Evolutionary conservation across 371 early-diverging fungal species (phyloP).

Genomic region (Actinomortierella wolfii): DNA sequence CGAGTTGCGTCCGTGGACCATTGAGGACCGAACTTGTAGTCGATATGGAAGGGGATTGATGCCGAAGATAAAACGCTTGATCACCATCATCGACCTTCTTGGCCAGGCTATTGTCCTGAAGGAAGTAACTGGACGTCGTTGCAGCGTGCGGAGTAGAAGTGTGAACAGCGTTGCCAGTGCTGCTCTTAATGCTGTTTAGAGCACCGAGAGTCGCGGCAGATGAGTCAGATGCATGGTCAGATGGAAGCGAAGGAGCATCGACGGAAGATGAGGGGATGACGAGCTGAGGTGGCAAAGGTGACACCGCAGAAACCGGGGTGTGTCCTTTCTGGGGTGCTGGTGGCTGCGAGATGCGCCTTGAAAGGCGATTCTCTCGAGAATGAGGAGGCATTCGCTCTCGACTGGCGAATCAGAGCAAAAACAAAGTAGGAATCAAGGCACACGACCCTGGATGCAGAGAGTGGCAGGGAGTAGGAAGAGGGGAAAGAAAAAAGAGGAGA

Average conservation of each 20-base stretch:
- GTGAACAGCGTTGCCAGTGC: too few relatives aligned
- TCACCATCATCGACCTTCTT: neutral
- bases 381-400: conserved; percentile 15
- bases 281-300: conserved; percentile 1
- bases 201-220: neutral
- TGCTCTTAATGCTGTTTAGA: too few relatives aligned
- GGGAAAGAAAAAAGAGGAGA: too few relatives aligned
- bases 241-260: conserved; percentile 1
- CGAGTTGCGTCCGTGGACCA: conserved; percentile 17
- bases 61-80: neutral
- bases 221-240: conserved; percentile 7
- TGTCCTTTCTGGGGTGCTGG: neutral
- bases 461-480: too few relatives aligned
- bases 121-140: neutral
- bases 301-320: too few relatives aligned
- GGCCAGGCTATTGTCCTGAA: neutral
- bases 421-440: neutral
- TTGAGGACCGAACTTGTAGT: neutral
- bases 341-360: conserved; percentile 27
- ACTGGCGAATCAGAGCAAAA: conserved; percentile 19
- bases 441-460: neutral
- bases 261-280: conserved; percentile 5
- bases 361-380: conserved; percentile 5
- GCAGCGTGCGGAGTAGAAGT: neutral
- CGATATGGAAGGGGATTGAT: conserved; percentile 5